Percentiles rank a stretch among this genome's conserved stretches.
Evolutionary conservation across 768 basidiomycete species (phyloP).

Genomic region (Hirschioporus abietinus): DNA sequence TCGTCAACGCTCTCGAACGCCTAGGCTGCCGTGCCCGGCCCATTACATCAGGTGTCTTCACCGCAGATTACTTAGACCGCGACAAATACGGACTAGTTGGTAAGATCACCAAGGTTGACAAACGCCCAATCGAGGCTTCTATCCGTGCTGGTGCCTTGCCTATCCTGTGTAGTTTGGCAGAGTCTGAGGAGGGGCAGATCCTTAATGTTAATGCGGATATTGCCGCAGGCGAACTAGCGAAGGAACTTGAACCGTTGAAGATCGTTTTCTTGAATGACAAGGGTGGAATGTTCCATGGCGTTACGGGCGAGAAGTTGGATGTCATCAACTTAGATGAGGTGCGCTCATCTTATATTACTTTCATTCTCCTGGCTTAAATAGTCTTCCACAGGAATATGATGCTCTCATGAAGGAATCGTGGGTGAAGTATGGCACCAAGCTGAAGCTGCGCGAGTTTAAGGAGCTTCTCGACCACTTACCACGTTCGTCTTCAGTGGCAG

Average conservation of each 20-base stretch:
- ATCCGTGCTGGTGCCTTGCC: constrained; percentile 95
- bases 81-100: constrained; percentile 95
- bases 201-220: constrained; percentile 99
- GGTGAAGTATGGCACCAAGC: constrained; percentile 99
- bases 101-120: constrained; percentile 91
- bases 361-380: constrained; percentile 2
- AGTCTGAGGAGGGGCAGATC: constrained; percentile 95
- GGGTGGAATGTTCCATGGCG: constrained; percentile 95
- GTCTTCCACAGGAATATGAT: constrained; percentile 74
- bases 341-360: constrained; percentile 13
- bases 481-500: constrained; percentile 95
- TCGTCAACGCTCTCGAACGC: constrained; percentile 88
- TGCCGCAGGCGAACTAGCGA: constrained; percentile 95
- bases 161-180: constrained; percentile 91
- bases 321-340: constrained; percentile 98
- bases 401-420: constrained; percentile 95
- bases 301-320: constrained; percentile 92
- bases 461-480: constrained; percentile 97
- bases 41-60: constrained; percentile 97
- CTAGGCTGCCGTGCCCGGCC: constrained; percentile 96
- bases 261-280: constrained; percentile 99
- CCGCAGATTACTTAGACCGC: constrained; percentile 92
- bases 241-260: constrained; percentile 97
- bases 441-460: constrained; percentile 98
- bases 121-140: constrained; percentile 92